Percentiles rank a stretch among this genome's conserved stretches.
Evolutionary conservation across 2,329 filamentous ascomycete genomes (phyloP).

Genomic region (Metarhizium brunneum): DNA sequence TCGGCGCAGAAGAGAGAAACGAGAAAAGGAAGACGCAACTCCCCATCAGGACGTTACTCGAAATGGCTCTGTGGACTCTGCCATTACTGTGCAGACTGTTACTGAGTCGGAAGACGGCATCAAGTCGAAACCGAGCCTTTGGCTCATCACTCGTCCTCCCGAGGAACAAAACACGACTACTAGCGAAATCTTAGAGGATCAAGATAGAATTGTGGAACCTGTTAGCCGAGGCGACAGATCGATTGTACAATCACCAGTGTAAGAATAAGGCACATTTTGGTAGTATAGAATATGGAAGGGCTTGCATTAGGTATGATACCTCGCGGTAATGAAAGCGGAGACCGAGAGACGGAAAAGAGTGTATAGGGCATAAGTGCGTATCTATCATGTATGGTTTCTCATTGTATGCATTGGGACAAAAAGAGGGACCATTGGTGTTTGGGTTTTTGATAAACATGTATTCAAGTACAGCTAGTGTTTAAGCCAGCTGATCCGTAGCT

Average conservation of each 20-base stretch:
- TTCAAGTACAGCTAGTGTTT: background rate
- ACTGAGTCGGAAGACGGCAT: slow-evolving; percentile 9
- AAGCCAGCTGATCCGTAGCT: background rate
- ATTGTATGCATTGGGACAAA: background rate
- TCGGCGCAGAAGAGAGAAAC: slow-evolving; percentile 15
- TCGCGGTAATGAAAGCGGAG: background rate
- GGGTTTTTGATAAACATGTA: background rate
- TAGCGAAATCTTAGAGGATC: background rate
- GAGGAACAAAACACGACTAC: background rate
- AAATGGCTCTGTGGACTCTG: slow-evolving; percentile 15
- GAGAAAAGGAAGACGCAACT: slow-evolving; percentile 8
- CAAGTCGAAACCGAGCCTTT: slow-evolving; percentile 10
- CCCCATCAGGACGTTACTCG: slow-evolving; percentile 9
- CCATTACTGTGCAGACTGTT: slow-evolving; percentile 12
- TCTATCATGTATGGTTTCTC: background rate
- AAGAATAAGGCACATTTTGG: background rate
- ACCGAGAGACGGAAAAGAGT: background rate
- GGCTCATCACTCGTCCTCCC: slow-evolving; percentile 3
- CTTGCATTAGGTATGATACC: background rate
- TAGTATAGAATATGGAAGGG: background rate
- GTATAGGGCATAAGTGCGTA: background rate
- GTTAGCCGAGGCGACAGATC: background rate
- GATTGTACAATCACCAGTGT: background rate
- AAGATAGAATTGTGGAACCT: background rate
- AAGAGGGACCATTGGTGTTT: background rate